phyloP scores from a whole-genome alignment of 2,329 filamentous ascomycete species.

The Monosporascus sp. region DNA sequence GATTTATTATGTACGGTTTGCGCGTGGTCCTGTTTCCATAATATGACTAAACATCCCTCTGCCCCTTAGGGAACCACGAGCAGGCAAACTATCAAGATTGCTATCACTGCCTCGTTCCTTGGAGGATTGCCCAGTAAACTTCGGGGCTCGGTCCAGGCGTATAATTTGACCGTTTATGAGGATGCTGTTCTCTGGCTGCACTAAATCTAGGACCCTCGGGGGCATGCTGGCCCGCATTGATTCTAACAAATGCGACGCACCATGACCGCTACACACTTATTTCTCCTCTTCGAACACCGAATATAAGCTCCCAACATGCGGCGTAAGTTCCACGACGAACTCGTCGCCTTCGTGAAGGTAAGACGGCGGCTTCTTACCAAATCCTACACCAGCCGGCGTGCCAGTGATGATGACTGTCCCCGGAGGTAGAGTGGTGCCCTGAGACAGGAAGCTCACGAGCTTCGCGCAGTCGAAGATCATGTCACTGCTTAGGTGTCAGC shows the following conservation, averaged over 20 bases:
- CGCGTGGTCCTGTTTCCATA: background rate
- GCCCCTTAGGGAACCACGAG: no score
- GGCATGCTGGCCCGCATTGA: background rate
- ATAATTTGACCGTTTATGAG: background rate
- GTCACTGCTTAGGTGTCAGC: conserved; percentile 34
- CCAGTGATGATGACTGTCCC: conserved; percentile 41
- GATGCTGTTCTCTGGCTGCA: background rate
- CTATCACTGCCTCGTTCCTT: background rate
- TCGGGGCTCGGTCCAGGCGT: background rate
- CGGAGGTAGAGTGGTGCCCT: conserved; percentile 36
- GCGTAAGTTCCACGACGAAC: conserved; percentile 38
- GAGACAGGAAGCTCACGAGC: conserved; percentile 37
- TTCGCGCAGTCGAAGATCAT: conserved; percentile 19
- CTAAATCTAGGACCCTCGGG: background rate
- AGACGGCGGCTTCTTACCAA: conserved; percentile 32
- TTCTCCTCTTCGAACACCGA: conserved; percentile 34
- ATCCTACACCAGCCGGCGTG: conserved; percentile 37
- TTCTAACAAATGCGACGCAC: background rate
- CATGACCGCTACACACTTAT: conserved; percentile 10
- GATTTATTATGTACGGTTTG: background rate
- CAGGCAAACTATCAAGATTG: background rate
- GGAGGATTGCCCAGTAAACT: background rate
- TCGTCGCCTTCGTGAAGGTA: conserved; percentile 35
- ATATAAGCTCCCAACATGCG: conserved; percentile 38
- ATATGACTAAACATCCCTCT: no score